phyloP scores from a whole-genome alignment of 768 basidiomycete species.

The Serendipita vermifera region DNA sequence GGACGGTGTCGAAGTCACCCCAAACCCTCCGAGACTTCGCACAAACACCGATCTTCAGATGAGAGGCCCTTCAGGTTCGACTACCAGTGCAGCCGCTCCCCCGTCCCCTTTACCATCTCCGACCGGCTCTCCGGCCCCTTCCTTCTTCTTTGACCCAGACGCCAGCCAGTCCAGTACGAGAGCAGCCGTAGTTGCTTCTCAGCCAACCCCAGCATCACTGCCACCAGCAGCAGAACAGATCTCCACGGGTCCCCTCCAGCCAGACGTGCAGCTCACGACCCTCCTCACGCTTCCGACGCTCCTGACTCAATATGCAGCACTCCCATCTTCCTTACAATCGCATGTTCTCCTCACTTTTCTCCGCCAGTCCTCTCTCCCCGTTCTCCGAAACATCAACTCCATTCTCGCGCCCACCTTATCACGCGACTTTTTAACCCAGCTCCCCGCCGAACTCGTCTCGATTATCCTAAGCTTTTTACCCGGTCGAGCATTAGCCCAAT shows the following conservation, averaged over 20 bases:
- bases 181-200: background rate
- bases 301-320: constrained; percentile 61
- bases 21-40: constrained; percentile 7
- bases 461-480: constrained; percentile 78
- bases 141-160: background rate
- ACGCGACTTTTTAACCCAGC: constrained; percentile 83
- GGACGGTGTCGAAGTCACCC: constrained; percentile 57
- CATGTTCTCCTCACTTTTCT: constrained; percentile 88
- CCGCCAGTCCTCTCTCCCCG: constrained; percentile 81
- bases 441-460: constrained; percentile 86
- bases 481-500: constrained; percentile 67
- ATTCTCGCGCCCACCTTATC: constrained; percentile 84
- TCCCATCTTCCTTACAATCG: constrained; percentile 77
- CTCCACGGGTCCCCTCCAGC: constrained; percentile 66
- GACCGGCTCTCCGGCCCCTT: constrained; percentile 56
- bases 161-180: background rate
- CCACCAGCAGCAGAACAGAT: constrained; percentile 10
- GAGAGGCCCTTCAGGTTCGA: constrained; percentile 1
- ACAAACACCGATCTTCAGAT: background rate
- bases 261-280: constrained; percentile 68
- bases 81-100: constrained; percentile 41
- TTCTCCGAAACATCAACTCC: constrained; percentile 77
- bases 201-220: constrained; percentile 4
- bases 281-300: constrained; percentile 78
- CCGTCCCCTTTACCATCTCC: constrained; percentile 78